Conservation (phyloP, 2,329 filamentous ascomycete species). For the Mycogone perniciosa region DNA sequence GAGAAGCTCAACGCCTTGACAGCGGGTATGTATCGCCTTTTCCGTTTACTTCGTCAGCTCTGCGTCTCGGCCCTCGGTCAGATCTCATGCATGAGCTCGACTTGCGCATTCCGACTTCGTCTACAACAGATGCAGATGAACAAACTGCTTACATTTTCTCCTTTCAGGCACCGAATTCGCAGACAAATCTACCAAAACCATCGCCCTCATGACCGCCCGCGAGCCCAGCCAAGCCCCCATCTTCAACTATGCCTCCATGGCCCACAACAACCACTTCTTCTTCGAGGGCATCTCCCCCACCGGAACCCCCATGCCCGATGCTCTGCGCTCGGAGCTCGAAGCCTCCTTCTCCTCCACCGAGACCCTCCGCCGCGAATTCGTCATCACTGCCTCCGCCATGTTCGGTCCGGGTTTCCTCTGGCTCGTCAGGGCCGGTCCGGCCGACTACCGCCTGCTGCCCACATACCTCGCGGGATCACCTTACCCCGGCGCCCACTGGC, state of each 20-base stretch:
- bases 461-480: conserved; percentile 92
- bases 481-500: conserved; percentile 77
- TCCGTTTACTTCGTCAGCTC: background rate
- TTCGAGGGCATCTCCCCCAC: conserved; percentile 50
- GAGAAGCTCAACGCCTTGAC: conserved; percentile 70
- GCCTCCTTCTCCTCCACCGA: conserved; percentile 75
- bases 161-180: conserved; percentile 57
- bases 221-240: conserved; percentile 68
- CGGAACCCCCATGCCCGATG: conserved; percentile 47
- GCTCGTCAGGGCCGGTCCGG: conserved; percentile 61
- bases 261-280: conserved; percentile 85
- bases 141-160: background rate
- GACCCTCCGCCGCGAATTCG: conserved; percentile 71
- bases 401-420: conserved; percentile 97
- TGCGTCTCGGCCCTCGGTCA: background rate
- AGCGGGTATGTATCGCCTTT: conserved; percentile 51
- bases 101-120: background rate
- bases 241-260: conserved; percentile 97
- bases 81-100: background rate
- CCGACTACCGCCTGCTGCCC: conserved; percentile 62
- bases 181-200: conserved; percentile 54
- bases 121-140: background rate
- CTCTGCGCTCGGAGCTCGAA: conserved; percentile 55
- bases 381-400: conserved; percentile 79
- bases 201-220: conserved; percentile 71